Base-by-base conservation (phyloP, 768 basidiomycete genomes). In the Hygrophorus pudorinus region DNA sequence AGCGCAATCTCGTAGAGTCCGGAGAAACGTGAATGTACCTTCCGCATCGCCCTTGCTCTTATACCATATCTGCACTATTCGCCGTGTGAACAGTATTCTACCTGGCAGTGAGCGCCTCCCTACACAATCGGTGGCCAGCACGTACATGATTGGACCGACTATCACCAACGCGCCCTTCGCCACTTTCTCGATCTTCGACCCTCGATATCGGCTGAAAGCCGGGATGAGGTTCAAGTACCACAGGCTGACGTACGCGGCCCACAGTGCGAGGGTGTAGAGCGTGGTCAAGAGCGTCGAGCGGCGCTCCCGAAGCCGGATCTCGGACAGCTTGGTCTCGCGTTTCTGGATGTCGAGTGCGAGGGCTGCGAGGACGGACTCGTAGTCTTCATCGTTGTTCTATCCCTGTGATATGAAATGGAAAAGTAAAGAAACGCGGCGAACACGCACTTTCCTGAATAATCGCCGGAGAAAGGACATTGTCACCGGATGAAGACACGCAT, bases 61-160 rank as follows among this genome's bases (percentile, higher is more conserved):
- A 54, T 88, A 91, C 86, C 85, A 89, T 46, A 82, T 71, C 58
- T 89, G 85, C 45, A 89, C 82, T 44, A 90, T 81, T 31, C 88
- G 67, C 28, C 88, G 72, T 12, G 79, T 75, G 56, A 89, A 88
- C 38, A 90, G 60, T 29, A 88, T 79, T 14, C 85, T 79, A 59
- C 41, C 38, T 29, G 43, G 14, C 21, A 38, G 29, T 52, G 21
- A 51, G 49, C 24, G 47, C 21, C 33, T 29, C 40, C 7, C 17
- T 28, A 30, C 28, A 38, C 40, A 38, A 29, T 20, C 14, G 7
- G 11, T 14, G 33, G 13, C 27, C 13, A 8, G 7, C 16, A 78
- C 85, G 51, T 59, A 93, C 90, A 85, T 52, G 38, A 92, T 70
- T 4, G 91, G 90, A 2, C 87, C 86, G 3, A 81, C 60, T 29